These are phyloP conservation scores for Jasminum sambac DNA, from an alignment of 257 asterid species.

Conservation along the genomic window DNA sequence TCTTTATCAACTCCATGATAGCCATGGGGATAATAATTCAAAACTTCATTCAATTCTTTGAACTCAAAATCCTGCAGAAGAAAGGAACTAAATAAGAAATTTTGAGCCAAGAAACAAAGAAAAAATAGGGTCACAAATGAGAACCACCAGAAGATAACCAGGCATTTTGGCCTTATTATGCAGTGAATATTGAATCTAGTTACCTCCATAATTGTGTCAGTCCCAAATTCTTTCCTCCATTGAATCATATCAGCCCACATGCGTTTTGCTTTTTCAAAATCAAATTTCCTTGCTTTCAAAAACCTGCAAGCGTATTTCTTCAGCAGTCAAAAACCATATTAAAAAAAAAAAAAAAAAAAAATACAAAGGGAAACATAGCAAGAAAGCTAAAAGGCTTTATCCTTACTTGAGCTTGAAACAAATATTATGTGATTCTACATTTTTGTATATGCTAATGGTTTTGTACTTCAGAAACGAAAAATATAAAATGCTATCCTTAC, in stretches of 20 bases:
- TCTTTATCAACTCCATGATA: conserved; percentile 96
- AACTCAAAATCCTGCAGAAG: conserved; percentile 76
- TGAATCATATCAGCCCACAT: conserved; percentile 99
- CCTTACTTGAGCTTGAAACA: neutral
- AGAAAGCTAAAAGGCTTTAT: neutral
- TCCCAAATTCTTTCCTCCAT: conserved; percentile 94
- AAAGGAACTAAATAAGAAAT: conserved; percentile 10
- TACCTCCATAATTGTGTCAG: conserved; percentile 80
- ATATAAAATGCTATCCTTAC: conserved; percentile 7
- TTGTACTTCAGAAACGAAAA: conserved; percentile 6
- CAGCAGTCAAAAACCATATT: conserved; percentile 10
- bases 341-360: conserved; percentile 11
- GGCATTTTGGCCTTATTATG: neutral
- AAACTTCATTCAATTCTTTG: conserved; percentile 73
- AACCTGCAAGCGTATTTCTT: conserved; percentile 51
- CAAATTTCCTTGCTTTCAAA: conserved; percentile 90
- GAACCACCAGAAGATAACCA: neutral
- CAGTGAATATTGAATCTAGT: neutral
- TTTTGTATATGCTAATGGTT: neutral
- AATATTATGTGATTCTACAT: neutral
- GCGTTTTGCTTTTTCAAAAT: conserved; percentile 74
- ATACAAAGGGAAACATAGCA: neutral
- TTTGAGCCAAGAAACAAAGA: conserved; percentile 1
- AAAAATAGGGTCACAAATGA: neutral
- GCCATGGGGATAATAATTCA: conserved; percentile 91